Conservation (phyloP, 2,329 filamentous ascomycete species). For the Xylaria polymorpha region DNA sequence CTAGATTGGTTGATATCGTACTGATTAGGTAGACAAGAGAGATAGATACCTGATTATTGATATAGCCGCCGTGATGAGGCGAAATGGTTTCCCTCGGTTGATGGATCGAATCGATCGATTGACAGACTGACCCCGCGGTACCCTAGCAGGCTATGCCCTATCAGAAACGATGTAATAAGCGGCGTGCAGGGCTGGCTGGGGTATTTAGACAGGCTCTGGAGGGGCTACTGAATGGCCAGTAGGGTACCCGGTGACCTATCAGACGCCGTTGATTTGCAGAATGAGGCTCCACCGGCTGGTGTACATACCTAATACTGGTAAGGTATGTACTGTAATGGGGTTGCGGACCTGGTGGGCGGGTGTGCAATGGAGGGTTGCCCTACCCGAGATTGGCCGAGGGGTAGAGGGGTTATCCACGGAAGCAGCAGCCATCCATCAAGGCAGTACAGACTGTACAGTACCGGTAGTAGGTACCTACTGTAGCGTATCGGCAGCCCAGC, state of each 20-base stretch:
- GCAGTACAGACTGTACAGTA: no score
- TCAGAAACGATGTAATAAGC: slow-evolving; percentile 18
- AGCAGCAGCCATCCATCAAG: background rate
- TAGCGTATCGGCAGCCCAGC: background rate
- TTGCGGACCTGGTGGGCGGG: slow-evolving; percentile 16
- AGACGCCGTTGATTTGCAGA: slow-evolving; percentile 6
- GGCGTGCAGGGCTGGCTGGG: slow-evolving; percentile 23
- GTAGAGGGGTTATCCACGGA: slow-evolving; percentile 10
- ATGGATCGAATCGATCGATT: background rate
- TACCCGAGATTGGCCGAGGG: slow-evolving; percentile 48
- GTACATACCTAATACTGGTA: no score
- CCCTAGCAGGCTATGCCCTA: slow-evolving; percentile 15
- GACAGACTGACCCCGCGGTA: slow-evolving; percentile 14
- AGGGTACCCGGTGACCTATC: slow-evolving; percentile 12
- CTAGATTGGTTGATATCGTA: background rate
- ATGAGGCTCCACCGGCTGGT: background rate
- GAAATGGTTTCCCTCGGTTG: background rate
- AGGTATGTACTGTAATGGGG: no score
- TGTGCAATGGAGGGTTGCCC: slow-evolving; percentile 9
- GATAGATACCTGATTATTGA: background rate
- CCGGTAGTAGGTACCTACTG: slow-evolving; percentile 1
- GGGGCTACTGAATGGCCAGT: background rate
- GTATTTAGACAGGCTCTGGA: background rate
- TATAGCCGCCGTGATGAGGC: background rate
- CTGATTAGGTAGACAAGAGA: background rate